phyloP scores from a whole-genome alignment of 805 yeast species.

The Debaryomyces castellii region DNA sequence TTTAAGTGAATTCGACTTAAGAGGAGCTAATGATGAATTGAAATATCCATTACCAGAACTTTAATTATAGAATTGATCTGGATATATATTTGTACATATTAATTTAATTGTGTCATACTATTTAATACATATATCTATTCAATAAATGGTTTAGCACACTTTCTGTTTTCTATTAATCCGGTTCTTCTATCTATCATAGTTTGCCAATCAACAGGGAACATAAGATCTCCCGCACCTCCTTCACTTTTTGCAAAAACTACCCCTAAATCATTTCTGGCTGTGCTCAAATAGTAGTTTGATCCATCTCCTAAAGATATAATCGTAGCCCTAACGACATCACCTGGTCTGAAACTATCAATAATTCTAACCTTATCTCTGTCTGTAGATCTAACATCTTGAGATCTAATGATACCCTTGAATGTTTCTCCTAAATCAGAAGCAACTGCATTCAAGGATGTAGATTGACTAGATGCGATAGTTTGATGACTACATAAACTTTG shows the following conservation, averaged over 20 bases:
- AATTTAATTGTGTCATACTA: not conserved
- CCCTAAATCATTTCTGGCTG: conserved; percentile 90
- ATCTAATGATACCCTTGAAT: conserved; percentile 80
- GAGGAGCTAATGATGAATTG: conserved; percentile 42
- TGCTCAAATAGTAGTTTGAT: conserved; percentile 80
- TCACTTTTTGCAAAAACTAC: conserved; percentile 83
- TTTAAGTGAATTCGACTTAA: conserved; percentile 76
- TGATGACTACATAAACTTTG: conserved; percentile 36
- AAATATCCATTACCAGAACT: conserved; percentile 20
- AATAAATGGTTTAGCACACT: conserved; percentile 85
- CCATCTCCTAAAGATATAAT: conserved; percentile 94
- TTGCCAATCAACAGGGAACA: conserved; percentile 95
- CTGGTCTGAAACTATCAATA: conserved; percentile 79
- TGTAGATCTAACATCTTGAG: conserved; percentile 87
- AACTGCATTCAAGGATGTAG: conserved; percentile 31
- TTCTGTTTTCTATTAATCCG: conserved; percentile 75
- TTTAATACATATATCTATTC: not conserved
- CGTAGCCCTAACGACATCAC: conserved; percentile 85
- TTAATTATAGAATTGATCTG: conserved; percentile 3
- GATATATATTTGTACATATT: conserved; percentile 1
- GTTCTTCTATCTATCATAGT: conserved; percentile 80
- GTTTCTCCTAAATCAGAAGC: conserved; percentile 81
- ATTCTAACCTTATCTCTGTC: conserved; percentile 86
- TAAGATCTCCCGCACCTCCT: conserved; percentile 65
- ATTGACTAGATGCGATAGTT: conserved; percentile 41